phyloP scores from a whole-genome alignment of 768 basidiomycete genomes.

The Pilatotrama ljubarskyi region DNA sequence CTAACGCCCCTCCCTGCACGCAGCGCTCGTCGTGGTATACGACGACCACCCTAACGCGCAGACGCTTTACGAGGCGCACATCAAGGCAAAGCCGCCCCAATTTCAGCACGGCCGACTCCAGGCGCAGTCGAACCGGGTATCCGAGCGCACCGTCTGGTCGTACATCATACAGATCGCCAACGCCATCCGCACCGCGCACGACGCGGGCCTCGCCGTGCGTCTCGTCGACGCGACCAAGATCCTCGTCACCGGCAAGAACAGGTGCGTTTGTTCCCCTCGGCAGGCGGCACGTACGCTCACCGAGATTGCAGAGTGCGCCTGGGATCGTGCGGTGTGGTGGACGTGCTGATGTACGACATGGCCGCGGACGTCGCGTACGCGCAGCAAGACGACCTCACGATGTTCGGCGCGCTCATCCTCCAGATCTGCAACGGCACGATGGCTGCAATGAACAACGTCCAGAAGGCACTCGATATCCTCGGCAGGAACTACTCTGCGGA shows the following conservation, averaged over 20 bases:
- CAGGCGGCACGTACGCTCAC: no score
- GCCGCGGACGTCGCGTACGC: conserved; percentile 50
- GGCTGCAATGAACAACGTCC: conserved; percentile 59
- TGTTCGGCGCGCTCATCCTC: conserved; percentile 85
- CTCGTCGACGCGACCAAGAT: conserved; percentile 87
- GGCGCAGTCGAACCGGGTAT: conserved; percentile 42
- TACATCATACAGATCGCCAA: conserved; percentile 89
- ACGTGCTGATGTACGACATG: conserved; percentile 78
- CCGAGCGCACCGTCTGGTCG: conserved; percentile 87
- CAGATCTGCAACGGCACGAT: conserved; percentile 72
- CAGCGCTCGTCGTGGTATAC: conserved; percentile 87
- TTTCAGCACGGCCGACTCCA: conserved; percentile 39
- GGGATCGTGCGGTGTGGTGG: conserved; percentile 82
- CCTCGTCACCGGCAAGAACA: conserved; percentile 85
- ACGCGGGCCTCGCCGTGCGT: conserved; percentile 74
- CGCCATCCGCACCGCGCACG: conserved; percentile 86
- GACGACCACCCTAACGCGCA: conserved; percentile 83
- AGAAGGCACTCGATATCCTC: conserved; percentile 74
- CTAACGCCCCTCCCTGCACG: conserved; percentile 32
- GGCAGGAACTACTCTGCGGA: conserved; percentile 75
- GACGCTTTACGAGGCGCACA: conserved; percentile 78
- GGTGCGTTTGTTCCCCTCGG: conserved; percentile 43
- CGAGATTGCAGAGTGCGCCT: conserved; percentile 84
- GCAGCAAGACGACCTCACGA: conserved; percentile 87
- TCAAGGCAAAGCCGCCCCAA: conserved; percentile 54